Percentiles rank a stretch among this genome's conserved stretches.
These are phyloP conservation scores for Dioscorea zingiberensis DNA, from an alignment of 106 monocot genomes.

Conservation along the genomic window DNA sequence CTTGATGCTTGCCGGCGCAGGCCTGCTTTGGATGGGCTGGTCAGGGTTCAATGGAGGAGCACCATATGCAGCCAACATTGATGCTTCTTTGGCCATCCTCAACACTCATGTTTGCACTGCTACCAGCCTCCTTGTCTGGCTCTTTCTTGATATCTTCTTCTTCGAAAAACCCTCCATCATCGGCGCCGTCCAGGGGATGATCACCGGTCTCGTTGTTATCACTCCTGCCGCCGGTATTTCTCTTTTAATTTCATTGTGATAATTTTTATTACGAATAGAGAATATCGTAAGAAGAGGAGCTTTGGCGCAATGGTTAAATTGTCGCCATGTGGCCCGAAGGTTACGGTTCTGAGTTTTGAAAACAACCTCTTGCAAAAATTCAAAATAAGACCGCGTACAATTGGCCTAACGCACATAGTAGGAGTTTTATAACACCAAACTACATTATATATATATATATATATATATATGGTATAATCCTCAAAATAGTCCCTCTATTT, in stretches of 20 bases:
- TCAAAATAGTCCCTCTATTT: no score
- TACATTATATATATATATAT: no score
- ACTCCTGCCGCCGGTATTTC: not conserved
- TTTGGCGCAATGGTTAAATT: no score
- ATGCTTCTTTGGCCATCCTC: slow-evolving; percentile 3
- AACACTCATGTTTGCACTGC: no score
- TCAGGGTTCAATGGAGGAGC: slow-evolving; percentile 21
- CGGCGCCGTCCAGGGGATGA: not conserved
- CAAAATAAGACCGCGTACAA: no score
- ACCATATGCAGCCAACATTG: slow-evolving; percentile 20
- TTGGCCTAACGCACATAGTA: no score
- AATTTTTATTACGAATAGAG: not conserved
- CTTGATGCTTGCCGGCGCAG: slow-evolving; percentile 8
- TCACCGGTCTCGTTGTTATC: not conserved
- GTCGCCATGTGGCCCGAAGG: no score
- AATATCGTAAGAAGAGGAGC: no score
- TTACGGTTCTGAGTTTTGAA: no score
- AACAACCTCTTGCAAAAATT: no score
- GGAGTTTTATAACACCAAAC: no score
- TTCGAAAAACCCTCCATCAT: not conserved
- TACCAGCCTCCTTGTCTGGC: not conserved
- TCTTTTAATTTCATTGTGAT: not conserved
- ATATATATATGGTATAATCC: no score
- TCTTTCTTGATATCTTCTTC: slow-evolving; percentile 1
- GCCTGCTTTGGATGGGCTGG: slow-evolving; percentile 26